phyloP scores from a whole-genome alignment of 805 yeast genomes.

The Wilhelminamyces savonicus region DNA sequence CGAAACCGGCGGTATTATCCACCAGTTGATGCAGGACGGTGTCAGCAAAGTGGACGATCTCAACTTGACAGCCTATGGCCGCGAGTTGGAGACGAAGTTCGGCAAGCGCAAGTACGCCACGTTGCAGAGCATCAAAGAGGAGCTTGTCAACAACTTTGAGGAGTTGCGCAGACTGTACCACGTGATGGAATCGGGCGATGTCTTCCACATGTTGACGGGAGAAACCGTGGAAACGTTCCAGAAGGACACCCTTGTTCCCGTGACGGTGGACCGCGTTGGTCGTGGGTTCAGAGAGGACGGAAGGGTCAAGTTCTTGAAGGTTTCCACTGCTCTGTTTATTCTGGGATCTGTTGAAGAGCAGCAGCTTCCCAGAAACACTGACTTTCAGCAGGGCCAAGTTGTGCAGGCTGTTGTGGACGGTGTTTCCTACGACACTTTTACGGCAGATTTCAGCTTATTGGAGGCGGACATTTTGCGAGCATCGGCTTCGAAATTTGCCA shows the following conservation, averaged over 20 bases:
- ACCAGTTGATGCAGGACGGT: slow-evolving; percentile 65
- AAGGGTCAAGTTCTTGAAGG: slow-evolving; percentile 35
- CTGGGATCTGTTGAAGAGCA: slow-evolving; percentile 40
- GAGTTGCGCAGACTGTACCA: slow-evolving; percentile 77
- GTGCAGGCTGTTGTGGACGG: slow-evolving; percentile 73
- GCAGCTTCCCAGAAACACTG: slow-evolving; percentile 39
- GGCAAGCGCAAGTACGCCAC: slow-evolving; percentile 74
- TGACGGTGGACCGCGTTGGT: slow-evolving; percentile 61
- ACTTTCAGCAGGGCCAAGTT: slow-evolving; percentile 61
- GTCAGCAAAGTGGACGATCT: slow-evolving; percentile 76
- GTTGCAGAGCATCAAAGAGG: slow-evolving; percentile 77
- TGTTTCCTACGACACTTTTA: slow-evolving; percentile 68
- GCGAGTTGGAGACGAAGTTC: slow-evolving; percentile 70
- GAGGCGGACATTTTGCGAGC: slow-evolving; percentile 60
- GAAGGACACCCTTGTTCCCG: slow-evolving; percentile 70
- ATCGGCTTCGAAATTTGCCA: slow-evolving; percentile 37
- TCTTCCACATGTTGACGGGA: slow-evolving; percentile 86
- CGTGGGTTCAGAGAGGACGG: slow-evolving; percentile 53
- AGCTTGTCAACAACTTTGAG: slow-evolving; percentile 79
- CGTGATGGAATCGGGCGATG: slow-evolving; percentile 56
- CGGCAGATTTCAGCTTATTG: slow-evolving; percentile 66
- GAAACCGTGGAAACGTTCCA: slow-evolving; percentile 68
- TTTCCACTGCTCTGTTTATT: slow-evolving; percentile 34
- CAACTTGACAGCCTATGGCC: slow-evolving; percentile 86
- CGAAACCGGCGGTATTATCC: slow-evolving; percentile 76